Evolutionary conservation across 73 alveolate genomes (phyloP), one percentile per base, ranked within the genome.

Genomic region (Stentor coeruleus): DNA sequence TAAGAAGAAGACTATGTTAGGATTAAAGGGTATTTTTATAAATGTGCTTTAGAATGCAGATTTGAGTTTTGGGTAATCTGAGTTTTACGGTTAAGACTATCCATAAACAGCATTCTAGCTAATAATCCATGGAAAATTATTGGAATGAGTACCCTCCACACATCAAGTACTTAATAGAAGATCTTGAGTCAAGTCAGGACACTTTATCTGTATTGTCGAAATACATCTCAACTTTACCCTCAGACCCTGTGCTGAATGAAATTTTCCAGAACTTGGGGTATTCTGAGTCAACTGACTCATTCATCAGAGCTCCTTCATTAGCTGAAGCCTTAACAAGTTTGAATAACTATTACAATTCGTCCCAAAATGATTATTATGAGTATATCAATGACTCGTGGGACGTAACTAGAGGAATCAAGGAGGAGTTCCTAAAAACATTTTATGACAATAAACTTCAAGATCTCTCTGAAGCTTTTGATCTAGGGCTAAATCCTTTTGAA

Each of bases 391-490:
- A 0, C n/a, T 2, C 79, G 3, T 66, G 79, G 79, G 79, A 66
- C 3, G 37, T 66, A 11, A 20, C 42, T 66, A 37, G 79, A 33
- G 79, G 79, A 26, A 31, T 66, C 14, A 66, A 66, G 33, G 79
- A 66, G 0, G 79, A 66, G 37, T 66, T 66, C 37, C 33, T 66
- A 66, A 66, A 66, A 33, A 66, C 79, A 26, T 66, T 66, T 66
- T 66, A 66, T 33, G 79, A 66, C 20, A 26, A 20, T 26, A 20
- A 31, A 26, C n/a, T 66, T 33, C 14, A 26, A 14, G 79, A 66
- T 33, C 11, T 66, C 20, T 66, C 79, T 28, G 79, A 66, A 20
- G 3, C 79, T 66, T 66, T 1, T 2, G 79, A 66, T 11, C 37
- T 66, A 20, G 79, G 79, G 15, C 79, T 66, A 0, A 1, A 26